Base-by-base conservation (phyloP, 2,329 filamentous ascomycete genomes). In the Venturia effusa region DNA sequence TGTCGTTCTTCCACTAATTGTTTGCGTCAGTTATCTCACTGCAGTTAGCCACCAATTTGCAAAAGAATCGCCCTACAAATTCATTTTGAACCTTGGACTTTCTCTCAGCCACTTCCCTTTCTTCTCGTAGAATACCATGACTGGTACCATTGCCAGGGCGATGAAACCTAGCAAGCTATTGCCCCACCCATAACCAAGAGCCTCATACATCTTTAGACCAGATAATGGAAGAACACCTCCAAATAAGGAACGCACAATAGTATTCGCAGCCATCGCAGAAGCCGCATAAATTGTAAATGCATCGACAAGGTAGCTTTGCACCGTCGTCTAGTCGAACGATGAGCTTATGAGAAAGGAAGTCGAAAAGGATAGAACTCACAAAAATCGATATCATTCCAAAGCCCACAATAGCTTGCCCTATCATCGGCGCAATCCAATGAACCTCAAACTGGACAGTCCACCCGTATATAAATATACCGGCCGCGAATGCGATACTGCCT, bases 211-310 rank as follows among this genome's bases (percentile, higher is more conserved):
- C 22, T 71, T 70, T 61, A 71, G 69, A 51, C 71, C 74, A 24
- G 70, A 73, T 39, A 78, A 69, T 15, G 77, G 76, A 37, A 79
- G 67, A 32, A 78, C 66, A 0, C 74, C 75, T 5, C 74, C 77
- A 59, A 67, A 67, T n/a, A 76, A 48, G 59, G 70, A 73, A 8
- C 76, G 68, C 59, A 76, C 66, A 5, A 78, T 72, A 0, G 75
- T 75, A 57, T 71, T 75, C 19, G 77, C 77, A 1, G 75, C 75
- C 68, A 76, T 74, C 0, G 76, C 76, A 61, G 71, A 74, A 0
- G 76, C 77, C 0, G 76, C 76, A 63, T 77, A 73, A 1, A 72
- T 64, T 1, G 73, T 75, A 55, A 75, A 78, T 0, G 75, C 73
- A 63, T 78, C 76, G 11, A 78, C 71, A 0, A 78, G 67, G 63